Evolutionary conservation across 1,139 yeast genomes (phyloP).

Genomic region (Taphrina communis): DNA sequence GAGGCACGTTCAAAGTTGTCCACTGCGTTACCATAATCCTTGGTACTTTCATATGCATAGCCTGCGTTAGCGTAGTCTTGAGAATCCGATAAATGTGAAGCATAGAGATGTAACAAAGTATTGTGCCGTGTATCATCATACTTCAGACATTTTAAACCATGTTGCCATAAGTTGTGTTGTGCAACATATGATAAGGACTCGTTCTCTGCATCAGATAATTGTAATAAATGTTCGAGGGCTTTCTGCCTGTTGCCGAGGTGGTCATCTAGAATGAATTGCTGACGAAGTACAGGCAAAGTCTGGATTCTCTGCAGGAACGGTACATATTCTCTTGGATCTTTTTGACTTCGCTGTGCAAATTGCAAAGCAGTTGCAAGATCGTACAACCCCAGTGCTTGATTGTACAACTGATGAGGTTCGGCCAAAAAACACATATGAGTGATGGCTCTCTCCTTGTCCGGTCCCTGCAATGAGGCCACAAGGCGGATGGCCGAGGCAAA

Average conservation of each 20-base stretch:
- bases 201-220: constrained; percentile 54
- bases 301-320: constrained; percentile 87
- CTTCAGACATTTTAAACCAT: constrained; percentile 68
- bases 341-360: constrained; percentile 94
- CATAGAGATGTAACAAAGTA: constrained; percentile 52
- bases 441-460: constrained; percentile 58
- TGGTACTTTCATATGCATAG: constrained; percentile 72
- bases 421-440: constrained; percentile 88
- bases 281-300: constrained; percentile 67
- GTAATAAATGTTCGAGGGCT: constrained; percentile 71
- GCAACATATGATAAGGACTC: constrained; percentile 75
- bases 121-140: constrained; percentile 62
- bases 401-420: constrained; percentile 82
- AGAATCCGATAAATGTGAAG: constrained; percentile 17
- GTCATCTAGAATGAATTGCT: constrained; percentile 79
- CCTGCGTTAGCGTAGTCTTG: constrained; percentile 70
- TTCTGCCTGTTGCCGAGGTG: constrained; percentile 68
- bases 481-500: constrained; percentile 72
- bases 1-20: constrained; percentile 67
- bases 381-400: constrained; percentile 80
- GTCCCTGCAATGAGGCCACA: constrained; percentile 51
- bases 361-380: constrained; percentile 78
- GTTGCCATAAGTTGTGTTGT: constrained; percentile 72
- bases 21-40: constrained; percentile 64
- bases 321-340: constrained; percentile 95